Base-by-base conservation (phyloP, 1,284 basidiomycete genomes). In the Heterobasidion annosum region DNA sequence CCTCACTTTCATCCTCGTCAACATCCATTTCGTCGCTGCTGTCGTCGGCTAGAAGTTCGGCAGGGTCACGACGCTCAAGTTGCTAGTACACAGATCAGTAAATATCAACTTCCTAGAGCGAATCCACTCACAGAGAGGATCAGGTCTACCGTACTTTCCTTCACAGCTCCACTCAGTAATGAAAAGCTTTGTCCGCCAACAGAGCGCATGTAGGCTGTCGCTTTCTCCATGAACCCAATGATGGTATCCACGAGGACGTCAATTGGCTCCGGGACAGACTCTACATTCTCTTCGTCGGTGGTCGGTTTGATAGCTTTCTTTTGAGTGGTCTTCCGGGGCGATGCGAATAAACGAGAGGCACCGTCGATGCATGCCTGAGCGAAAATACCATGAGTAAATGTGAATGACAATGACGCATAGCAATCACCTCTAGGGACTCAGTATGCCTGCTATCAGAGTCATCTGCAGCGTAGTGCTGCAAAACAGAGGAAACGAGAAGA, bases 221-320 rank as follows among this genome's bases (percentile, higher is more conserved):
- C 85, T 57, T 87, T 81, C 67, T 98, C 94, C 51, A 99, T 73
- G 64, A 93, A 86, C 8, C 91, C 91, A 55, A 98, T 88, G 56
- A 98, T 81, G 25, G 81, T 80, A 65, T 98, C 95, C 50, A 95
- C 85, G 42, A 98, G 76, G 35, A 93, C 70, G 62, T 97, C 93
- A 52, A 95, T 82, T 1, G 91, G 85, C 45, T 80, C 70, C 34
- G 71, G 73, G 9, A 69, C 68, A 13, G 70, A 65, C 18, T 67
- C 75, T 0, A 70, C 57, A 53, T 63, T 59, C 49, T 73, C 69
- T 58, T 73, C 78, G 56, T 67, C 70, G 46, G 67, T 64, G 64
- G 71, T 68, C 46, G 68, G 18, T 44, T 55, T 52, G 35, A 25
- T 54, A 25, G 53, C n/a, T 3, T 32, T 50, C 49, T 56, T 53